Base-by-base conservation (phyloP, 129 eudicot species). In the Flaveria brownii region DNA sequence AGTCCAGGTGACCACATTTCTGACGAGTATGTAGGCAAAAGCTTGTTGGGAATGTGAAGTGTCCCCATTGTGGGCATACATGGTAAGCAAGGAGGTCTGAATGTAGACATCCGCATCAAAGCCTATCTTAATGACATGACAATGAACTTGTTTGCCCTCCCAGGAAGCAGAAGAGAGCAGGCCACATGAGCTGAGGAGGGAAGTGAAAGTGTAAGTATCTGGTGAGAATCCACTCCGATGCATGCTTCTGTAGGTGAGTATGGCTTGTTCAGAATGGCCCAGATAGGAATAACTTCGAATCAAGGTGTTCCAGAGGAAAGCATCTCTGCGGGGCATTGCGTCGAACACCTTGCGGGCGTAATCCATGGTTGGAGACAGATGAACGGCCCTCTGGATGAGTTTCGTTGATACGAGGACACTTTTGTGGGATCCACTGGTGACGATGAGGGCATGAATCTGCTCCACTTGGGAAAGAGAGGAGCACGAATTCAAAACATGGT, bases 1-100 rank as follows among this genome's bases (percentile, higher is more conserved):
- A 5, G 96, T 87, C 96, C 96, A 90, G 39, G 96, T 75, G 23
- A 90, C 87, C 36, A 84, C 79, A 26, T 87, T 86, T 81, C 67
- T 87, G 9, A 68, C 83, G 41, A 42, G 71, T 77, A 79, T 72
- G 52, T 71, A 84, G 42, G 41, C 55, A 77, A 85, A 85, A 17
- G 85, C 85, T 74, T 68, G 73, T 56, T 83, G 82, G 5, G 88
- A 78, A 77, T 81, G 80, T 30, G 12, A 66, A 70, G 68, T 67
- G 57, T 73, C 82, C 68, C 82, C 87, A 18, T 84, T 72, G 50
- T 81, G 84, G 36, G 90, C 82, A 57, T 90, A 87, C 88, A 87
- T 79, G 9, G 81, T 79, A 78, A 87, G 64, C 90, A 90, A 81
- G 0, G 87, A 77, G 70, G 80, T 87, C 79, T 82, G 85, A 26